These are phyloP conservation scores for Cercospora sojina DNA, from an alignment of 2,329 filamentous ascomycete genomes.

Conservation along the genomic window DNA sequence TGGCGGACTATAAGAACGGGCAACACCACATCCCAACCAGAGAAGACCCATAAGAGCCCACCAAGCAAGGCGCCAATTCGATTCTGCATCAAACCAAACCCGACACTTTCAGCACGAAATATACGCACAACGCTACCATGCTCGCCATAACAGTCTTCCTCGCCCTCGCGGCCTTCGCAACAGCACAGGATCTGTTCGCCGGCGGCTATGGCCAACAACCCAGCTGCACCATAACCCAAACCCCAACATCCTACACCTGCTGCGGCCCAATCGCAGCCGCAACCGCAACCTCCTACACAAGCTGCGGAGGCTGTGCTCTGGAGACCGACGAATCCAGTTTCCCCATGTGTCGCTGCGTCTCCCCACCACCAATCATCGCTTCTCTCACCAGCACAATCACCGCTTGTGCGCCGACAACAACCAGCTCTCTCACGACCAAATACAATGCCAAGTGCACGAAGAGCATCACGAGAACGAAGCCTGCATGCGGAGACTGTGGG, in stretches of 20 bases:
- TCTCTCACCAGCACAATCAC: conserved; percentile 17
- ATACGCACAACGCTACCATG: background rate
- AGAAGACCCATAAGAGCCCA: background rate
- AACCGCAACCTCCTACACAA: conserved; percentile 17
- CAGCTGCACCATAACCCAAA: conserved; percentile 17
- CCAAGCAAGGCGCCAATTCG: background rate
- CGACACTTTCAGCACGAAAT: background rate
- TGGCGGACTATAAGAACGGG: background rate
- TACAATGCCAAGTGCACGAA: conserved; percentile 2
- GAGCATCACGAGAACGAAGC: background rate
- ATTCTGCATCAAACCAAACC: background rate
- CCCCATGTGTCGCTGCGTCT: conserved; percentile 15
- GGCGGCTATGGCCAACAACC: conserved; percentile 4
- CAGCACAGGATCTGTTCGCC: background rate
- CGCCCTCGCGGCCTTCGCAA: background rate
- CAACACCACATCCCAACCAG: background rate
- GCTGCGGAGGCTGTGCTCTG: conserved; percentile 14
- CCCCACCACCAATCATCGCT: conserved; percentile 6
- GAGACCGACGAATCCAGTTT: conserved; percentile 10
- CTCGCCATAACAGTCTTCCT: background rate
- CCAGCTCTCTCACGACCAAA: conserved; percentile 5
- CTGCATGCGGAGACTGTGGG: conserved; percentile 18
- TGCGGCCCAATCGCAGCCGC: conserved; percentile 18
- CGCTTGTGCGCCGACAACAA: conserved; percentile 3
- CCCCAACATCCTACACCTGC: conserved; percentile 21